Base-by-base conservation (phyloP, 2,329 filamentous ascomycete species). In the Cladosporium sp. region DNA sequence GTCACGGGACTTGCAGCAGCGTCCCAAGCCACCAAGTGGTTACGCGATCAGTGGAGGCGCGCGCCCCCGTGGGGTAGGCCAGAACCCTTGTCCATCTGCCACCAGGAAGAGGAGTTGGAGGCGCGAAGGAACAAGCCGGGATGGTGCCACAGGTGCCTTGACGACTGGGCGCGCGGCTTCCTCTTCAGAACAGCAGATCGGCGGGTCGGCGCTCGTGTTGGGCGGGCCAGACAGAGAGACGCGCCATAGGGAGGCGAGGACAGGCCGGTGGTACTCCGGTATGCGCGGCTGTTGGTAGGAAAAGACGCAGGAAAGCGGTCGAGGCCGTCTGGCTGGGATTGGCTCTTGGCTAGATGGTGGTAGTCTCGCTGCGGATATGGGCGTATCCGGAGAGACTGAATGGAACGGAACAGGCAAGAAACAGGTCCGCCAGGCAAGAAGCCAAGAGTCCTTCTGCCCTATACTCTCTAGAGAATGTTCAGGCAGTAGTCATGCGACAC, bases 181-280 rank as follows among this genome's bases (percentile, higher is more conserved):
- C n/a, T n/a, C 51, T 57, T 57, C 56, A 58, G 5, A 23, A 23
- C 36, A 58, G 32, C 34, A 39, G 36, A 58, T 58, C 56, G 56
- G 56, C 56, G 56, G 36, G 36, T 30, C 34, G 56, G 36, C 32
- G 23, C 25, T 46, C 56, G 34, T 58, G 54, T 39, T 21, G 39
- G 10, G 56, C 56, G 39, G 21, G 39, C 46, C n/a, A 49, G 46
- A 21, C 7, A 14, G 3, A n/a, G 23, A 54, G 23, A 23, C 39
- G 56, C 21, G 34, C 28, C 56, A 21, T n/a, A 39, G 21, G 28
- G 32, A 58, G 56, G 28, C 56, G 54, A 25, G 26, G 21, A 53
- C 30, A 53, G 46, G 58, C 58, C 58, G 58, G 58, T 46, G 26
- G 46, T 25, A 53, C 21, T n/a, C 23, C 58, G 58, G 58, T 53